Percentiles rank a stretch among this genome's conserved stretches.
Evolutionary conservation across 257 asterid species (phyloP).

Genomic region (Solanum ossicruentum): DNA sequence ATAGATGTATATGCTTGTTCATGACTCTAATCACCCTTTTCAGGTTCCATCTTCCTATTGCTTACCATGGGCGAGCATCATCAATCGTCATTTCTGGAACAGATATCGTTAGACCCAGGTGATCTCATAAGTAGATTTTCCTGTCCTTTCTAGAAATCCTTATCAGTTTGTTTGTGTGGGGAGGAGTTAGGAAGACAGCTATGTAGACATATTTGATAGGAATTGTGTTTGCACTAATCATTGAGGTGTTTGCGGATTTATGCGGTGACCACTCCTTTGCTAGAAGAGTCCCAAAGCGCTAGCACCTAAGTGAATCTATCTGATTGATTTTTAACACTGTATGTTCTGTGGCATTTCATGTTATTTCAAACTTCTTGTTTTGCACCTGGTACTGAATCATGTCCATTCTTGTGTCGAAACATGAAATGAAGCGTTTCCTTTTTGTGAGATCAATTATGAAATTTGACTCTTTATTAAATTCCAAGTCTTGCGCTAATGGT

Average conservation of each 20-base stretch:
- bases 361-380: not conserved
- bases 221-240: not conserved
- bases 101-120: conserved; percentile 88
- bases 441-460: not conserved
- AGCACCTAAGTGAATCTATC: not conserved
- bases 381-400: not conserved
- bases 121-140: not conserved
- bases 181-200: not conserved
- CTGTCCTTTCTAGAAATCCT: not conserved
- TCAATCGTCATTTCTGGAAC: conserved; percentile 91
- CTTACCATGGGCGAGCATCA: conserved; percentile 98
- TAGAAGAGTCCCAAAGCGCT: not conserved
- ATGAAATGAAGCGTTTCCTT: not conserved
- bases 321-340: not conserved
- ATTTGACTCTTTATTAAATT: not conserved
- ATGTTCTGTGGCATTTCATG: not conserved
- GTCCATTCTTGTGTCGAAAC: not conserved
- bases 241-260: not conserved
- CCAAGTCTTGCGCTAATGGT: not conserved
- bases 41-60: conserved; percentile 97
- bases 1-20: not conserved
- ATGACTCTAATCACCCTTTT: not conserved
- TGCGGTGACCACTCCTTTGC: not conserved
- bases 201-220: not conserved
- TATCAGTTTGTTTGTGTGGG: not conserved